Percentiles rank a stretch among this genome's conserved stretches.
Conservation (phyloP, 2,329 filamentous ascomycete species). For the Aspergillus luchuensis region DNA sequence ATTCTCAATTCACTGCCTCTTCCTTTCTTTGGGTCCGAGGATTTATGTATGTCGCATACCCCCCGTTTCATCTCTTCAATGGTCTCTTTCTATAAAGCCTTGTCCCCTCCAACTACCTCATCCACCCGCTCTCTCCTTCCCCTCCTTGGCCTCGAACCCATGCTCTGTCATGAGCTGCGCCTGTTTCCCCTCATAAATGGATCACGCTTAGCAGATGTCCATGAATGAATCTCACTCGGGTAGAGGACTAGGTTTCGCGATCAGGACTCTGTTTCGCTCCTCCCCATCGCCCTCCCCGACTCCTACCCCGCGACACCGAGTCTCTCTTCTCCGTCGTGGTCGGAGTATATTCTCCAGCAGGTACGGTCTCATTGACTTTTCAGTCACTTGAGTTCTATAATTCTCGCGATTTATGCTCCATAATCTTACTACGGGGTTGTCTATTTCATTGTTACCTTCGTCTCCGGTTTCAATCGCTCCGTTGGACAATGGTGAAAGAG, state of each 20-base stretch:
- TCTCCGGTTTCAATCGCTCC: neutral
- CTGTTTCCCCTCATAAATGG: slow-evolving; percentile 30
- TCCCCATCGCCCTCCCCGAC: slow-evolving; percentile 30
- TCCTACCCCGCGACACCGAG: slow-evolving; percentile 32
- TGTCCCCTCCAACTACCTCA: slow-evolving; percentile 2
- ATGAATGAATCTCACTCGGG: slow-evolving; percentile 36
- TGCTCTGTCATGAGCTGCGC: slow-evolving; percentile 26
- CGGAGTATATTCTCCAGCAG: slow-evolving; percentile 37
- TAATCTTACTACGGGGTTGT: neutral
- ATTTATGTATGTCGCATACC: slow-evolving; percentile 22
- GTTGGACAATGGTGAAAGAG: neutral
- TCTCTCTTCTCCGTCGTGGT: slow-evolving; percentile 39
- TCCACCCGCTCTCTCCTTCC: slow-evolving; percentile 11
- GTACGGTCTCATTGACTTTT: slow-evolving; percentile 24
- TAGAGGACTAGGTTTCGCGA: slow-evolving; percentile 33
- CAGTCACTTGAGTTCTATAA: neutral
- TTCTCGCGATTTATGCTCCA: too few species aligned
- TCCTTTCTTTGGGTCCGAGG: slow-evolving; percentile 7
- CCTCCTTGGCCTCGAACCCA: slow-evolving; percentile 9
- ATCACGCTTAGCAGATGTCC: slow-evolving; percentile 37
- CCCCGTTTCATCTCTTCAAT: slow-evolving; percentile 29
- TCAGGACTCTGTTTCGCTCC: slow-evolving; percentile 39
- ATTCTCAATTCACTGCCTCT: slow-evolving; percentile 12
- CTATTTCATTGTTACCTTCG: neutral
- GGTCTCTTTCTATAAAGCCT: slow-evolving; percentile 18